A percentile compares a stretch with the other conserved stretches of the same genome.
Conservation (phyloP, 73 alveolate genomes). For the Strombidium stylifer region DNA sequence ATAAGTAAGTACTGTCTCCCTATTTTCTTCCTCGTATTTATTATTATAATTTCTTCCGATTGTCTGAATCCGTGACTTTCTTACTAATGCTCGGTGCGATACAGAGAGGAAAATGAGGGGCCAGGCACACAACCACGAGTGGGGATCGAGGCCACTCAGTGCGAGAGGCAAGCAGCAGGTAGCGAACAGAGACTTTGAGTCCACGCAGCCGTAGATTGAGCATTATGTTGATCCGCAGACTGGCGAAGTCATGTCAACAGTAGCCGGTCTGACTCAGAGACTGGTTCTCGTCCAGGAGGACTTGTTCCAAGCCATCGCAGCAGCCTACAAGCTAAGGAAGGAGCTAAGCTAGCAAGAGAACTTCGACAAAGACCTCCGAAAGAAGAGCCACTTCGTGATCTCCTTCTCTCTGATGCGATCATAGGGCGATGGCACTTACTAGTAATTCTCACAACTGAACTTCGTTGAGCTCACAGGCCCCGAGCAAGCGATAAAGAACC, state of each 20-base stretch:
- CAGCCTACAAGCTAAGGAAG: constrained; percentile 28
- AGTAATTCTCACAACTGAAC: constrained; percentile 3
- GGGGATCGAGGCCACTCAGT: constrained; percentile 1
- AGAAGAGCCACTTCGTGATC: constrained; percentile 26
- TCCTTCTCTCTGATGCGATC: constrained; percentile 10
- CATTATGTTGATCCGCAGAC: constrained; percentile 10
- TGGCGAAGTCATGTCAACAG: constrained; percentile 14
- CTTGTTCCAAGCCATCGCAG: constrained; percentile 17
- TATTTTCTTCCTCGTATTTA: too few species aligned
- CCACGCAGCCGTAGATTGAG: neutral
- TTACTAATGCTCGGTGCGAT: neutral
- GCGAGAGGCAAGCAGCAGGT: constrained; percentile 5
- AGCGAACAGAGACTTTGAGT: constrained; percentile 4
- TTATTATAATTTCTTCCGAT: too few species aligned
- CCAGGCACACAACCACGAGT: neutral
- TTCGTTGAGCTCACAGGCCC: constrained; percentile 43
- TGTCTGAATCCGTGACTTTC: too few species aligned
- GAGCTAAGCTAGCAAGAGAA: neutral
- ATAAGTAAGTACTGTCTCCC: too few species aligned
- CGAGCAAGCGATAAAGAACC: constrained; percentile 41
- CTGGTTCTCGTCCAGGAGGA: constrained; percentile 22
- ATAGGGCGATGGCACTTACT: neutral
- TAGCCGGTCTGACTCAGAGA: constrained; percentile 5
- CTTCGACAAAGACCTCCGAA: constrained; percentile 27
- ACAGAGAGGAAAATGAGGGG: neutral